Evolutionary conservation across 129 eudicot species (phyloP).

Genomic region (Centella asiatica): DNA sequence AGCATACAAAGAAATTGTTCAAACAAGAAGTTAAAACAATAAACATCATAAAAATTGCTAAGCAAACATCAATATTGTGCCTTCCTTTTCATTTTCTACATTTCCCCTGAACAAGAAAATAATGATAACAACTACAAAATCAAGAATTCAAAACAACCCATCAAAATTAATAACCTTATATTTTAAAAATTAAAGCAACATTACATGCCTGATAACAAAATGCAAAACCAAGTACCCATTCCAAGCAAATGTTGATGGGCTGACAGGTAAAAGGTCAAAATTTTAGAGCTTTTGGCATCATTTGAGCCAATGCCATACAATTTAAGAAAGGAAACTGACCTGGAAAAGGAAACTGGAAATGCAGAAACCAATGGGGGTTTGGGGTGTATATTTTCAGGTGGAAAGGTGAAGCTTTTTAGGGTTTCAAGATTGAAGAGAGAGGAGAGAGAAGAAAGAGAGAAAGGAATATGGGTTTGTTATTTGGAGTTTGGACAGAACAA

Average conservation of each 20-base stretch:
- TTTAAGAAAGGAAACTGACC: slow-evolving; percentile 4
- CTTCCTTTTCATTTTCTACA: no score
- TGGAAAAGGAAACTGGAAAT: neutral
- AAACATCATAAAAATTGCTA: no score
- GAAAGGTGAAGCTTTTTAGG: neutral
- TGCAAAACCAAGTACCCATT: neutral
- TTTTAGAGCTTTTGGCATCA: neutral
- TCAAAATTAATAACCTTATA: neutral
- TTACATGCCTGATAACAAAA: neutral
- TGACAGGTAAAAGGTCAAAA: neutral
- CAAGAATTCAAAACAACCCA: neutral
- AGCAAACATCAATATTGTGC: neutral
- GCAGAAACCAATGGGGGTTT: slow-evolving; percentile 1
- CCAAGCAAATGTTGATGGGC: neutral
- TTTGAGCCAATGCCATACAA: neutral
- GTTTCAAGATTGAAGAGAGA: neutral
- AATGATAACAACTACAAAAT: neutral
- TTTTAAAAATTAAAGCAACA: neutral
- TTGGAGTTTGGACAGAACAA: neutral
- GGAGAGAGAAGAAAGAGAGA: neutral
- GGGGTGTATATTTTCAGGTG: neutral
- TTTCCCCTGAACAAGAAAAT: neutral
- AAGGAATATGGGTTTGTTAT: neutral
- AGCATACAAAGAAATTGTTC: neutral
- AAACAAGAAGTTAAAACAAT: no score